Conservation (phyloP, 306 rosid species). For the Vigna radiata region DNA sequence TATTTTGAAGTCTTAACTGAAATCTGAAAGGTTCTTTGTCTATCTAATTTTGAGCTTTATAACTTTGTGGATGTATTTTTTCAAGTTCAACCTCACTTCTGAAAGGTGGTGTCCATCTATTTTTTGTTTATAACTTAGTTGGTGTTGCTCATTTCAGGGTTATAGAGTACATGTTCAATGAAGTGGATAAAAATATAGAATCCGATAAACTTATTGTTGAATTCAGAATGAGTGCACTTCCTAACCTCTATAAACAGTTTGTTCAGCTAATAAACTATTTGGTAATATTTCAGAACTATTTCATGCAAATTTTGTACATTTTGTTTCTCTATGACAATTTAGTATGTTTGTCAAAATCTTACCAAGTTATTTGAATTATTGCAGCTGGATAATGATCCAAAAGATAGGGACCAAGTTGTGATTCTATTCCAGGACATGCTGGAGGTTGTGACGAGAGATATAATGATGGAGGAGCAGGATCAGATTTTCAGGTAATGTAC, state of each 20-base stretch:
- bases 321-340: constrained; percentile 20
- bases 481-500: constrained; percentile 63
- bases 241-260: constrained; percentile 78
- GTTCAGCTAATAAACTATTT: constrained; percentile 69
- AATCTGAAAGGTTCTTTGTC: constrained; percentile 11
- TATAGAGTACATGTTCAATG: constrained; percentile 66
- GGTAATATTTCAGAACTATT: constrained; percentile 57
- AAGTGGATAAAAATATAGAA: constrained; percentile 66
- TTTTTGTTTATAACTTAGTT: background rate
- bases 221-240: constrained; percentile 93
- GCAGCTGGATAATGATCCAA: constrained; percentile 73
- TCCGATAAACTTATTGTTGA: constrained; percentile 45
- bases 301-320: constrained; percentile 6
- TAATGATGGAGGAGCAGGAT: constrained; percentile 83
- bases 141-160: constrained; percentile 59
- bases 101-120: background rate
- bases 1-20: constrained; percentile 32
- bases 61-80: constrained; percentile 8
- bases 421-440: constrained; percentile 97
- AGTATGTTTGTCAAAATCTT: constrained; percentile 38
- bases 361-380: constrained; percentile 37
- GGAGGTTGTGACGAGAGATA: constrained; percentile 91
- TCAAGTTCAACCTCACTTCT: constrained; percentile 32
- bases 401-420: constrained; percentile 87
- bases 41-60: constrained; percentile 4